These are phyloP conservation scores for Gossypium stocksii DNA, from an alignment of 345 rosid species.

Conservation along the genomic window DNA sequence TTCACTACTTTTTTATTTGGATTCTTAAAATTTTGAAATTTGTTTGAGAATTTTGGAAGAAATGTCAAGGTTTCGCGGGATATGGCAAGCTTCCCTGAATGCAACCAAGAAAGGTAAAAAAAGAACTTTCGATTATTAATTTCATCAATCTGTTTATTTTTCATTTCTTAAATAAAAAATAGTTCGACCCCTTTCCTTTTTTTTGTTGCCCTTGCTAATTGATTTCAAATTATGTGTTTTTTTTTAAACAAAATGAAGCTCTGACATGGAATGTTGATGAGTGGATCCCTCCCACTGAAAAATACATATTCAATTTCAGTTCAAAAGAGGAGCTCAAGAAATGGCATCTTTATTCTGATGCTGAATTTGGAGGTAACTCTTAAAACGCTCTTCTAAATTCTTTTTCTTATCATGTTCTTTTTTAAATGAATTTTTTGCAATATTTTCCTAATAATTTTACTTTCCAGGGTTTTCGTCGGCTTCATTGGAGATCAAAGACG, in stretches of 20 bases:
- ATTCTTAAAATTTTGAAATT: not conserved
- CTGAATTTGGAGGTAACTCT: conserved; percentile 80
- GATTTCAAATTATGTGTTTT: not conserved
- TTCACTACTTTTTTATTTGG: not conserved
- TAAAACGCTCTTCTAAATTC: not conserved
- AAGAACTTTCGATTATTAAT: not conserved
- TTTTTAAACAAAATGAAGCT: conserved; percentile 34
- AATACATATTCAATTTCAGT: conserved; percentile 58
- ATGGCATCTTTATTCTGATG: conserved; percentile 93
- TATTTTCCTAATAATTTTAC: not conserved
- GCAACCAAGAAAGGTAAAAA: conserved; percentile 75
- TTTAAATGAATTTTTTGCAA: not conserved
- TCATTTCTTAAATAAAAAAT: not conserved
- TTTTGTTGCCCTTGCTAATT: conserved; percentile 1
- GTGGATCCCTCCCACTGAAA: conserved; percentile 75
- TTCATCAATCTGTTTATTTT: not conserved
- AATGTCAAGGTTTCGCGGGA: conserved; percentile 72
- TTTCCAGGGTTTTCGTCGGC: conserved; percentile 79
- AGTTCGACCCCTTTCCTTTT: not conserved
- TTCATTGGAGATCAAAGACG: conserved; percentile 65
- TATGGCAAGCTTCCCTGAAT: conserved; percentile 74
- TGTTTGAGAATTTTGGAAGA: conserved; percentile 1
- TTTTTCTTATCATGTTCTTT: not conserved
- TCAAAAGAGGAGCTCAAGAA: conserved; percentile 72
- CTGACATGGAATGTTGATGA: conserved; percentile 84